Evolutionary conservation across 148 eudicot species (phyloP), one percentile per base, ranked within the genome.

Genomic region (Polygonum maritimum): DNA sequence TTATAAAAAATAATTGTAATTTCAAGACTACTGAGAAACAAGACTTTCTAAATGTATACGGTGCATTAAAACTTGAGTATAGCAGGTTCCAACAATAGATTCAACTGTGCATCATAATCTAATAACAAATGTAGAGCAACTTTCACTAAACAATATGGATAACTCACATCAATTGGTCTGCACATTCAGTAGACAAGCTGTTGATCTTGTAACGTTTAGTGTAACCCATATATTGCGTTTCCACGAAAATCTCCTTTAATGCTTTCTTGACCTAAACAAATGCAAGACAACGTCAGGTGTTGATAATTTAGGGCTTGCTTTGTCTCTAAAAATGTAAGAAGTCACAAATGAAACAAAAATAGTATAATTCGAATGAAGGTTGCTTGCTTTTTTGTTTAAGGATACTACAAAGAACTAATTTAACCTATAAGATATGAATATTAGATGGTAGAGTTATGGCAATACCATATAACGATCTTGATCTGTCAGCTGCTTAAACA

Each of bases 391-490:
- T 26, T 26, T 26, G 31, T 26, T 26, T 26, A 26, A 26, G 31
- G 31, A 26, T 26, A 26, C 1, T 26, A 26, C 31, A 26, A 26
- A 26, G 31, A 26, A 26, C 31, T 26, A 26, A 26, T 26, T 26
- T 26, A 26, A 26, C 31, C 31, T 26, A 26, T n/a, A n/a, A n/a
- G 47, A 44, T 44, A 44, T 60, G 35, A 7, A 26, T 9, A 26
- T 11, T 21, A 1, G 67, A 63, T 9, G 14, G 47, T 6, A 47
- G 75, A 57, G 22, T 41, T 3, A 71, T 15, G 62, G 41, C 18
- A 76, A 15, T 60, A 83, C 90, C 88, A 76, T 85, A 13, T 78
- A 76, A 38, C 84, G 87, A n/a, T 87, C 88, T 18, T 78, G 72
- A 75, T 85, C 88, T n/a, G 85, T 62, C 40, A 87, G 75, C 49